phyloP scores from a whole-genome alignment of 2,329 filamentous ascomycete genomes.

The Fusarium stilboides region DNA sequence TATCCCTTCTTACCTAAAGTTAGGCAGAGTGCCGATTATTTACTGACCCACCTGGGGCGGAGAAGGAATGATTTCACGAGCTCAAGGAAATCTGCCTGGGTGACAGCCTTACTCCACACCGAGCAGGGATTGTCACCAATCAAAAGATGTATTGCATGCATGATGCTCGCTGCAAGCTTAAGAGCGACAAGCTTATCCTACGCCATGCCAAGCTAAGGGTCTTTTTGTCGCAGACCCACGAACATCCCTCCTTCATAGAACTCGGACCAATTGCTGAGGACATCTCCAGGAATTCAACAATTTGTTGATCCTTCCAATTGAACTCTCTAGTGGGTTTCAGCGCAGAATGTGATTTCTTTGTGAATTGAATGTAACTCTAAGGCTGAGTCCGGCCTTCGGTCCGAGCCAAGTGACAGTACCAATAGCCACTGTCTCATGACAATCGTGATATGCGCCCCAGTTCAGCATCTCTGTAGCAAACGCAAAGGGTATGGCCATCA shows the following conservation, averaged over 20 bases:
- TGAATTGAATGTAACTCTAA: neutral
- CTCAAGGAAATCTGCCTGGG: constrained; percentile 30
- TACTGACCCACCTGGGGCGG: too few relatives aligned
- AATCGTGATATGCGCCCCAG: constrained; percentile 1
- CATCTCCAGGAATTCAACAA: neutral
- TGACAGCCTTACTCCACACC: constrained; percentile 26
- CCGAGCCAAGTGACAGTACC: neutral
- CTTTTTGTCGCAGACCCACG: constrained; percentile 22
- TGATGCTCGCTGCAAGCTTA: constrained; percentile 31
- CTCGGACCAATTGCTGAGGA: neutral
- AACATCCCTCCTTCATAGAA: neutral
- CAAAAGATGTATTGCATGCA: neutral
- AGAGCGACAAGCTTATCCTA: constrained; percentile 34
- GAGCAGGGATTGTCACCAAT: constrained; percentile 14
- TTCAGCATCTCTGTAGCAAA: neutral
- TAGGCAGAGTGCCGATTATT: too few relatives aligned
- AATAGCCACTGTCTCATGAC: neutral
- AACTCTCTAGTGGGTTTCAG: neutral
- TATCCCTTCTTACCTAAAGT: too few relatives aligned
- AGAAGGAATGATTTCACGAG: neutral
- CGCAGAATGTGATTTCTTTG: neutral
- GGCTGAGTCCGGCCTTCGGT: neutral
- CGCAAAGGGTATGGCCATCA: neutral
- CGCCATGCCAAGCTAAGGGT: constrained; percentile 28
- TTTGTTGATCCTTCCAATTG: neutral